Evolutionary conservation across 495 filamentous ascomycete species (phyloP).

Genomic region (Neurospora sp.): DNA sequence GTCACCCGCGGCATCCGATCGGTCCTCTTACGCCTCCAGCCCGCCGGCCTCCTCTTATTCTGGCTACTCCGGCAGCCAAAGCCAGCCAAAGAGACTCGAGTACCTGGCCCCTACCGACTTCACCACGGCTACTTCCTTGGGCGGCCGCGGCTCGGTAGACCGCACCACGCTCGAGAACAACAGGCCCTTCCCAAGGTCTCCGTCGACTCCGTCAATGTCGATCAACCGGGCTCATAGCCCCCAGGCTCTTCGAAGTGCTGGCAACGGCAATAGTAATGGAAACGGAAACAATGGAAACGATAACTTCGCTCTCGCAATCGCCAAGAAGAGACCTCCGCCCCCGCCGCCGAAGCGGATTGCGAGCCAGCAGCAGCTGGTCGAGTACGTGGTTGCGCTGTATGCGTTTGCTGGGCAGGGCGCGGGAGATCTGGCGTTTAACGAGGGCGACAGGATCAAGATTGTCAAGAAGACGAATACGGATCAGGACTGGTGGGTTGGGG

Average conservation of each 20-base stretch:
- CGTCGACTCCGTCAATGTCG: conserved; percentile 1
- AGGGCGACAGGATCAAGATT: conserved; percentile 79
- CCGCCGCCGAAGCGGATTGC: conserved; percentile 49
- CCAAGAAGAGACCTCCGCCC: conserved; percentile 49
- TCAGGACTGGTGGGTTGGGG: conserved; percentile 96
- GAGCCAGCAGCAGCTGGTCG: conserved; percentile 29
- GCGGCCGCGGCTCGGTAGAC: conserved; percentile 14
- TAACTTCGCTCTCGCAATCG: conserved; percentile 5
- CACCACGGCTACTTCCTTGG: conserved; percentile 34
- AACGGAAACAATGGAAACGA: conserved; percentile 8
- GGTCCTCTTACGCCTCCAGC: not conserved
- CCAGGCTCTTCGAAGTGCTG: not conserved
- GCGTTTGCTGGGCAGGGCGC: conserved; percentile 61
- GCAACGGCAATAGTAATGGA: conserved; percentile 13
- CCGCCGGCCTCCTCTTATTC: conserved; percentile 4
- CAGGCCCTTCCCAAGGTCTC: not conserved
- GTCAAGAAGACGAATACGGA: conserved; percentile 74
- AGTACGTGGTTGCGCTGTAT: conserved; percentile 74
- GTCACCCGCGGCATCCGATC: not conserved
- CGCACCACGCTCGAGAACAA: conserved; percentile 6
- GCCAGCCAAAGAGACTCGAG: conserved; percentile 14
- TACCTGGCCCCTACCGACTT: conserved; percentile 37
- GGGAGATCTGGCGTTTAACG: conserved; percentile 71
- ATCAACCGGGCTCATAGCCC: conserved; percentile 13
- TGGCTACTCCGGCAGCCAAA: conserved; percentile 15